These are phyloP conservation scores for Fusarium newnesense DNA, from an alignment of 2,329 filamentous ascomycete genomes.

Conservation along the genomic window DNA sequence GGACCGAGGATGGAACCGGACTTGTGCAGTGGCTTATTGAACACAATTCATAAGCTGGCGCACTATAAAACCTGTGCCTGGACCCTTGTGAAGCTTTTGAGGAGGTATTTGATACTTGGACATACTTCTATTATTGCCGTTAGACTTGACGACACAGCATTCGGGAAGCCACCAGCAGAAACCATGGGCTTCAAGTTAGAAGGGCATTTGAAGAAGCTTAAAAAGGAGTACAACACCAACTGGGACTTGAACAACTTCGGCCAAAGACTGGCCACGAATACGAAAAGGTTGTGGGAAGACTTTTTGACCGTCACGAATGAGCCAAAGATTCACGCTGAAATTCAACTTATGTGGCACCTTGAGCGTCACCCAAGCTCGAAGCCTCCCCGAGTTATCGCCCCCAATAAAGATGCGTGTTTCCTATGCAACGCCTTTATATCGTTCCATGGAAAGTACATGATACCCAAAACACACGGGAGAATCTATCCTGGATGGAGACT, in stretches of 20 bases:
- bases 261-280: background rate
- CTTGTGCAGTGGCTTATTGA: conserved; percentile 3
- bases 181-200: background rate
- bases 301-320: background rate
- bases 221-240: background rate
- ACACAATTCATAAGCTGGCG: conserved; percentile 29
- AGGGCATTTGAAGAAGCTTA: background rate
- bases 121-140: background rate
- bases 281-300: background rate
- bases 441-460: conserved; percentile 3
- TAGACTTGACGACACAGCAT: background rate
- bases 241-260: background rate
- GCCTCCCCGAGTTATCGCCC: conserved; percentile 32
- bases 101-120: background rate
- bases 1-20: background rate
- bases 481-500: conserved; percentile 34
- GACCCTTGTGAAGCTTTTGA: conserved; percentile 12
- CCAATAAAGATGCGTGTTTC: conserved; percentile 36
- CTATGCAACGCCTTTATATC: conserved; percentile 36
- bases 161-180: background rate
- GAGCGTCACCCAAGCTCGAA: background rate
- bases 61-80: conserved; percentile 23
- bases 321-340: conserved; percentile 35
- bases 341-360: conserved; percentile 36
- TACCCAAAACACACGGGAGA: conserved; percentile 27